Evolutionary conservation across 768 basidiomycete species (phyloP), one percentile per base, ranked within the genome.

Genomic region (Erythrobasidium yunnanense): DNA sequence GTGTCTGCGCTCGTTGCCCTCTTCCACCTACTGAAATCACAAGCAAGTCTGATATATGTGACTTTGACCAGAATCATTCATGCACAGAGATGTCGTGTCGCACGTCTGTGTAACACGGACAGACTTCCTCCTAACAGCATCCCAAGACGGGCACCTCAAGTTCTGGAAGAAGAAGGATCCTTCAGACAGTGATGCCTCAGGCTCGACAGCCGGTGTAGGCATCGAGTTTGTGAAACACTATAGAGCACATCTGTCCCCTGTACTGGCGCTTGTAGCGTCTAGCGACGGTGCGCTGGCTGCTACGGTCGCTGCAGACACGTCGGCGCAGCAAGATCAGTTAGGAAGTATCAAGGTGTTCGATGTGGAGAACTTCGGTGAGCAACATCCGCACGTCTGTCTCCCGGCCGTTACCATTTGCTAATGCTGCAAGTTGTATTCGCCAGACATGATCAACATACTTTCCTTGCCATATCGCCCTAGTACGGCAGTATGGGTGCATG

Each of bases 391-490:
- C n/a, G 38, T 42, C n/a, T n/a, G n/a, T n/a, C n/a, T 55, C 7
- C 7, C n/a, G 29, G 13, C 18, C 30, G 20, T 22, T 65, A 20
- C 34, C 54, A n/a, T 29, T 18, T 45, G n/a, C 27, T 30, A 25
- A 47, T 20, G 11, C 46, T n/a, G 25, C 51, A 38, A 35, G 32
- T 33, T 18, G 29, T 49, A 33, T 6, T 35, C 2, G 2, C 38
- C 71, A 96, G 93, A 99, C 76, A 96, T 97, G 93, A 97, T 97
- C 73, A 97, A 95, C 76, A 95, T 96, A 77, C 83, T 99, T 68
- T 88, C 90, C 74, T 80, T 99, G 54, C 86, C 83, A 1, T 97
- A 83, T 74, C 82, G 80, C 20, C 95, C 95, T 8, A 85, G 85
- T 69, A 81, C 89, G 11, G 93, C 90, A 73, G 92, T 90, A 74